phyloP scores from a whole-genome alignment of 2,329 filamentous ascomycete species.

The Cytospora piceicola region DNA sequence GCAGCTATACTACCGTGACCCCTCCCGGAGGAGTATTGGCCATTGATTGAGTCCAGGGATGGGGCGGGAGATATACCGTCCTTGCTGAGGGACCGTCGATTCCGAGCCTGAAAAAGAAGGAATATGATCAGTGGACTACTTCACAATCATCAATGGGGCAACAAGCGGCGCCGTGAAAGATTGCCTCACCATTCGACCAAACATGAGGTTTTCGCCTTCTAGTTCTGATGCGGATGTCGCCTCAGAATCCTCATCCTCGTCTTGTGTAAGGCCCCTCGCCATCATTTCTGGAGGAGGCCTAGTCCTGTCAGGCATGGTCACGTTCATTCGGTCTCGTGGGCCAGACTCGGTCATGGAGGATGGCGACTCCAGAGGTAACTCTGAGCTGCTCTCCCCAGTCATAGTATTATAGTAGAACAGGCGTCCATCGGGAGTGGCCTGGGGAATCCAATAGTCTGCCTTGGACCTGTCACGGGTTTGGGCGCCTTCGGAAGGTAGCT shows the following conservation, averaged over 20 bases:
- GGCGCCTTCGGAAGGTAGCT: conserved; percentile 71
- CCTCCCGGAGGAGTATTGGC: conserved; percentile 60
- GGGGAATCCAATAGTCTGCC: conserved; percentile 97
- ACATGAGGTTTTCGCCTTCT: conserved; percentile 75
- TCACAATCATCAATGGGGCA: not conserved
- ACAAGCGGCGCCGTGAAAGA: not conserved
- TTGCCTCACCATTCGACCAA: conserved; percentile 67
- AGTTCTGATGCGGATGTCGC: conserved; percentile 81
- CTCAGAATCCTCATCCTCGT: conserved; percentile 90
- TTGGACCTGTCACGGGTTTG: conserved; percentile 71
- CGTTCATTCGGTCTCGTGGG: conserved; percentile 85
- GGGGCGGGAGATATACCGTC: conserved; percentile 82
- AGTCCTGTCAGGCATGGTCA: conserved; percentile 86
- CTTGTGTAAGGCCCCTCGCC: conserved; percentile 77
- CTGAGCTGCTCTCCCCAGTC: conserved; percentile 92
- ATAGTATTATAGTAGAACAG: conserved; percentile 98
- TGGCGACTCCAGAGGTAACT: conserved; percentile 90
- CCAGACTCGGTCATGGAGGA: conserved; percentile 79
- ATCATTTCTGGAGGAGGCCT: conserved; percentile 89
- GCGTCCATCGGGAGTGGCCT: conserved; percentile 89
- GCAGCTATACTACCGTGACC: conserved; percentile 41
- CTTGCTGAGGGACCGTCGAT: conserved; percentile 65
- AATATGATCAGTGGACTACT: conserved; percentile 11
- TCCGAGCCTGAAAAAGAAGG: conserved; percentile 52
- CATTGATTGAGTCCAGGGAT: conserved; percentile 89